Evolutionary conservation across 2,329 filamentous ascomycete genomes (phyloP), one percentile per base, ranked within the genome.

Genomic region (Lomentospora prolificans): DNA sequence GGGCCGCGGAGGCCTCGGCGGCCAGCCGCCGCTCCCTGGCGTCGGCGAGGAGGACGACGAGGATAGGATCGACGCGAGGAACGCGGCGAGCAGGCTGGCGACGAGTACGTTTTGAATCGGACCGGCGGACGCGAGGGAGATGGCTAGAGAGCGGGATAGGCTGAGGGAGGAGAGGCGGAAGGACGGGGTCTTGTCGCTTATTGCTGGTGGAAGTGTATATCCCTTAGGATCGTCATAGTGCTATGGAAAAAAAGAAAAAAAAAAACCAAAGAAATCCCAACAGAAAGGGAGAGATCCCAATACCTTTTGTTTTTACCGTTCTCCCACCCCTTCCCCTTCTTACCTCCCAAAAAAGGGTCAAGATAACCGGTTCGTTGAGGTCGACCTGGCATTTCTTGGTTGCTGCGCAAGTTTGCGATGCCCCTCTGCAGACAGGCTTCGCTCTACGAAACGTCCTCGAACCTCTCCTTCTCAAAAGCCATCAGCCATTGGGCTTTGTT

Each of bases 61-160:
- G 64, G 94, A 99, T 70, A 81, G 91, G 55, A 84, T 99, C 58
- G 94, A 99, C 78, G 94, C 94, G 44, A 84, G 89, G 70, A 99
- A 97, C 72, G 94, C 94, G 55, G 94, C 94, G 33, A 96, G 89
- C 72, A 82, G 94, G 66, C 75, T 99, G 73, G 94, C 92, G 51
- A 89, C 90, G 62, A 96, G 91, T 75, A 96, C 92, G 17, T 96
- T 96, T 70, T 97, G 74, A 41, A 36, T 27, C 6, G 52, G 27
- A 22, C 17, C 22, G 44, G 41, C n/a, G 10, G n/a, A 28, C 27
- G 19, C 9, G 17, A 14, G 51, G 22, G 54, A 24, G n/a, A 12
- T 52, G 46, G 64, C 24, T 41, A 12, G 7, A 7, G 30, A 6
- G 3, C 8, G 24, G 24, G 25, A 7, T 3, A 50, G 48, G 24